Conservation (phyloP, 257 asterid species). For the Solanum sparsipilum region DNA sequence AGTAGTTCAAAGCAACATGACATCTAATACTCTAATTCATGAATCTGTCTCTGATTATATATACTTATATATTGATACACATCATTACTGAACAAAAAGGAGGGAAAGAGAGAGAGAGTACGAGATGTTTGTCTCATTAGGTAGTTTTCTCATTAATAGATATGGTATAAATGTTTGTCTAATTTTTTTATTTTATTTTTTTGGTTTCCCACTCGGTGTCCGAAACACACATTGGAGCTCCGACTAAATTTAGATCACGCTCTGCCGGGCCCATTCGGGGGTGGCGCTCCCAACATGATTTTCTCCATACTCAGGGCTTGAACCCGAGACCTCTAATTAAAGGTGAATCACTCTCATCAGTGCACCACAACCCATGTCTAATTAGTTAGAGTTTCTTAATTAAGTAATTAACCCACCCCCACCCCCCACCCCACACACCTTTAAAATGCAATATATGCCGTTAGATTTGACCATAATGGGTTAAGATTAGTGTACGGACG, state of each 20-base stretch:
- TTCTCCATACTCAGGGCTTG: too few relatives aligned
- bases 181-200: too few relatives aligned
- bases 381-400: not conserved
- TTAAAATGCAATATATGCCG: not conserved
- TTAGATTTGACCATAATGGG: not conserved
- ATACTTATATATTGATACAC: not conserved
- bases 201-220: too few relatives aligned
- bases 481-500: not conserved
- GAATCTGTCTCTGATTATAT: too few relatives aligned
- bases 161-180: not conserved
- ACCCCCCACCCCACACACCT: rapidly evolving
- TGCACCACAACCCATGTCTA: not conserved
- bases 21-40: rapidly evolving
- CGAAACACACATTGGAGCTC: too few relatives aligned
- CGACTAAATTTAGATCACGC: rapidly evolving
- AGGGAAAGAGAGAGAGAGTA: too few relatives aligned
- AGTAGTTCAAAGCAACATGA: too few relatives aligned
- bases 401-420: not conserved
- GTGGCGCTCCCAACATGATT: rapidly evolving
- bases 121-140: too few relatives aligned
- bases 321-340: too few relatives aligned
- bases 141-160: not conserved
- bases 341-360: rapidly evolving
- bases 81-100: too few relatives aligned
- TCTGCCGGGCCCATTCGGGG: rapidly evolving